Percentiles rank a stretch among this genome's conserved stretches.
Evolutionary conservation across 2,329 filamentous ascomycete species (phyloP).

Genomic region (Cladosporium austrohemisphaericum): DNA sequence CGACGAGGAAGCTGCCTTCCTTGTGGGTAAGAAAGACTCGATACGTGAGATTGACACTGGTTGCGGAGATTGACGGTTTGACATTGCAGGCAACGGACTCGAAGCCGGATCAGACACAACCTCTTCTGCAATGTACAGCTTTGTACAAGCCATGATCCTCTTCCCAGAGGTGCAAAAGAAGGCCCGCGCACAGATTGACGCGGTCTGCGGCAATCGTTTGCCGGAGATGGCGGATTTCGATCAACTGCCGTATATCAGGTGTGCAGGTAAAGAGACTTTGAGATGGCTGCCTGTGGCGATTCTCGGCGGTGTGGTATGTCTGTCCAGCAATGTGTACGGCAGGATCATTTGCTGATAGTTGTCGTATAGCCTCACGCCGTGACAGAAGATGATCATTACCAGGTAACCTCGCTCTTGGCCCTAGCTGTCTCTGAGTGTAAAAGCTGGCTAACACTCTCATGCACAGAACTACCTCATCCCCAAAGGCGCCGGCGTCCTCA

Average conservation of each 20-base stretch:
- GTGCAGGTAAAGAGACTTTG: slow-evolving; percentile 22
- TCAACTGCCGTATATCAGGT: slow-evolving; percentile 21
- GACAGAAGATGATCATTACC: slow-evolving; percentile 14
- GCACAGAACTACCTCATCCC: slow-evolving; percentile 33
- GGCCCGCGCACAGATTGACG: slow-evolving; percentile 47
- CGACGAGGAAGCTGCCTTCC: slow-evolving; percentile 16
- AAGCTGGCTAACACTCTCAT: neutral
- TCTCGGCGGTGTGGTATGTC: slow-evolving; percentile 29
- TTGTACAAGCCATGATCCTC: slow-evolving; percentile 27
- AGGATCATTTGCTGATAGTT: no score
- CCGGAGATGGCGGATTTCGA: slow-evolving; percentile 21
- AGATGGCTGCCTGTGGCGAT: slow-evolving; percentile 21
- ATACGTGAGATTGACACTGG: no score
- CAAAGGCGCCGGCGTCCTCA: slow-evolving; percentile 25
- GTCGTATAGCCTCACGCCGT: slow-evolving; percentile 16
- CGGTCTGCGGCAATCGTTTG: slow-evolving; percentile 17
- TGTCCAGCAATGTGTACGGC: no score
- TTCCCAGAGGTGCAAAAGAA: slow-evolving; percentile 52
- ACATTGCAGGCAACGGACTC: slow-evolving; percentile 24
- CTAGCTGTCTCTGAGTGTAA: no score
- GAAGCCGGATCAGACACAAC: slow-evolving; percentile 43
- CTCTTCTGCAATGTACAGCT: slow-evolving; percentile 29
- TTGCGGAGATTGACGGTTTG: slow-evolving; percentile 21
- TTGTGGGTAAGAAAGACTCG: neutral
- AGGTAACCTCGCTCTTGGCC: no score